Conservation (phyloP, 495 filamentous ascomycete species). For the Daldinia bambusicola region DNA sequence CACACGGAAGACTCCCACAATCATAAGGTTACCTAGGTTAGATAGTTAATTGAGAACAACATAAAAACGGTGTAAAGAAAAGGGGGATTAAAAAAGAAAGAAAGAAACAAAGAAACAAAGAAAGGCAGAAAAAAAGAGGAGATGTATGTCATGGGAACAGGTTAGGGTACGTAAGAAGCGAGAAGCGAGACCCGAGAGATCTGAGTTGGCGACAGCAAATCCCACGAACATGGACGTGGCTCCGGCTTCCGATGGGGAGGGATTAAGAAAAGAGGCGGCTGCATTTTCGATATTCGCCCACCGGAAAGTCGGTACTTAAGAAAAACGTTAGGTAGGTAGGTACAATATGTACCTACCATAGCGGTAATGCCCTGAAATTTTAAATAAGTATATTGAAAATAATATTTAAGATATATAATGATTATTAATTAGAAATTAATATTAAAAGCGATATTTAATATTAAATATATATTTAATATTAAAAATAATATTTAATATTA, state of each 20-base stretch:
- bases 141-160: neutral
- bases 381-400: no score
- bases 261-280: constrained; percentile 14
- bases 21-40: neutral
- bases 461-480: no score
- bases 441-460: no score
- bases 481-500: no score
- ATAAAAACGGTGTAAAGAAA: neutral
- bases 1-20: neutral
- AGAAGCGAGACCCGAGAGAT: neutral
- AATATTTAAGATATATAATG: no score
- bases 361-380: no score
- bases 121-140: neutral
- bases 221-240: constrained; percentile 33
- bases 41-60: no score
- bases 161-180: neutral
- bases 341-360: no score
- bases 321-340: no score
- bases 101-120: neutral
- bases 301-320: constrained; percentile 4
- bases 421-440: no score
- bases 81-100: no score
- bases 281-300: constrained; percentile 9
- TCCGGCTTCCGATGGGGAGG: constrained; percentile 31
- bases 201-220: constrained; percentile 36